Percentiles rank a stretch among this genome's conserved stretches.
Conservation (phyloP, 2,329 filamentous ascomycete species). For the Shiraia sp. region DNA sequence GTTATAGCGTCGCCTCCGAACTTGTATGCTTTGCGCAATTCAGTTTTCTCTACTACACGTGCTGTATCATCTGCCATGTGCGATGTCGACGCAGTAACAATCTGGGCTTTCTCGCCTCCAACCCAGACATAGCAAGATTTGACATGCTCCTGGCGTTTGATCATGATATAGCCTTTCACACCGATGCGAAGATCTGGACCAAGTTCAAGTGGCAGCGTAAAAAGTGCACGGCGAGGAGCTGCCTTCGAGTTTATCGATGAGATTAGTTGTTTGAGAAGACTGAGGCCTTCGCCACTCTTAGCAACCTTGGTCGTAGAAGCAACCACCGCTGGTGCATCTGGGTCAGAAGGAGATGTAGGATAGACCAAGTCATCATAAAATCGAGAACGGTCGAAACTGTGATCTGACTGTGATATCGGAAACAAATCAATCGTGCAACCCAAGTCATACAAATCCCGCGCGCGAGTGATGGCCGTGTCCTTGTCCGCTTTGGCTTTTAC, state of each 20-base stretch:
- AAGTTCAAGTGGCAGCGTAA: constrained; percentile 86
- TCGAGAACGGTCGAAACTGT: constrained; percentile 76
- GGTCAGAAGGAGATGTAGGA: constrained; percentile 66
- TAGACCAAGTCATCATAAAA: constrained; percentile 99
- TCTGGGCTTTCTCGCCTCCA: constrained; percentile 80
- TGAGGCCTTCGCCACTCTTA: constrained; percentile 74
- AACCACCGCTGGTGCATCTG: constrained; percentile 64
- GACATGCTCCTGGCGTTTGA: constrained; percentile 81
- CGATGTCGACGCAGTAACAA: constrained; percentile 74
- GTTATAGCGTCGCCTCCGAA: constrained; percentile 89
- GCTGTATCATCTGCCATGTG: constrained; percentile 78
- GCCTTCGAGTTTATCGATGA: constrained; percentile 91
- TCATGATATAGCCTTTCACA: constrained; percentile 87
- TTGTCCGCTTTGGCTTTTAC: constrained; percentile 70
- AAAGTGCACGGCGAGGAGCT: constrained; percentile 80
- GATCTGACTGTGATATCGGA: constrained; percentile 73
- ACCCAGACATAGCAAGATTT: constrained; percentile 87
- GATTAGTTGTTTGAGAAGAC: constrained; percentile 76
- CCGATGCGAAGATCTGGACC: constrained; percentile 84
- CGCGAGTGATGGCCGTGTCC: constrained; percentile 79
- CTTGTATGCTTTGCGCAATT: constrained; percentile 91
- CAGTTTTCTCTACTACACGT: constrained; percentile 74
- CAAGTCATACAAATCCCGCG: constrained; percentile 93
- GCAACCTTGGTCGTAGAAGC: constrained; percentile 62
- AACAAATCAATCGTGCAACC: constrained; percentile 92